Evolutionary conservation across 1,284 basidiomycete species (phyloP).

Genomic region (Rhodofomes roseus): DNA sequence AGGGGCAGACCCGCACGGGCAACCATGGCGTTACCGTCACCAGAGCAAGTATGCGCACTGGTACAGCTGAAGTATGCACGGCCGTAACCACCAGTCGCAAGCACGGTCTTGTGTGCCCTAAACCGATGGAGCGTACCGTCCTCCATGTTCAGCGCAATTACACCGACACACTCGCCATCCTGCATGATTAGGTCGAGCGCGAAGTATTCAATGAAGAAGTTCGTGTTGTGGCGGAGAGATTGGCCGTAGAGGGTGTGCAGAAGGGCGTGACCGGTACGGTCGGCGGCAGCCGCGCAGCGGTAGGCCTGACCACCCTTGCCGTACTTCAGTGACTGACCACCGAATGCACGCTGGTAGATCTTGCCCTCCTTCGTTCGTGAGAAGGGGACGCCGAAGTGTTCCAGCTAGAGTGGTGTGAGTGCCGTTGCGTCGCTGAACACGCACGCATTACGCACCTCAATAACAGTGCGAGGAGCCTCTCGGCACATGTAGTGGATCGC

Average conservation of each 20-base stretch:
- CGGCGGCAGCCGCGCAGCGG: slow-evolving; percentile 97
- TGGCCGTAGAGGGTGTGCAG: slow-evolving; percentile 99
- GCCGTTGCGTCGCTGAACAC: neutral
- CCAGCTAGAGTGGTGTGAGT: slow-evolving; percentile 60
- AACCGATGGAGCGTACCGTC: slow-evolving; percentile 99
- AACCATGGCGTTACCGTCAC: slow-evolving; percentile 99
- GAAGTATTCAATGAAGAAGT: slow-evolving; percentile 99
- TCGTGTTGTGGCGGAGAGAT: slow-evolving; percentile 98
- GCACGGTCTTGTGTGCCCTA: slow-evolving; percentile 96
- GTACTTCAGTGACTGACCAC: slow-evolving; percentile 95
- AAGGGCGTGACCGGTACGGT: slow-evolving; percentile 98
- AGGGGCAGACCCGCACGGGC: slow-evolving; percentile 94
- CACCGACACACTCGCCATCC: slow-evolving; percentile 98
- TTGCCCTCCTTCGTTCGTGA: slow-evolving; percentile 99
- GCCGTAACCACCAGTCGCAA: slow-evolving; percentile 98
- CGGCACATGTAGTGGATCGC: slow-evolving; percentile 99
- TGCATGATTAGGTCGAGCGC: slow-evolving; percentile 98
- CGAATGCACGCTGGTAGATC: slow-evolving; percentile 99
- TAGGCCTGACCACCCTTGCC: slow-evolving; percentile 99
- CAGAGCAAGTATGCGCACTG: slow-evolving; percentile 97
- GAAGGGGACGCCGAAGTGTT: slow-evolving; percentile 99
- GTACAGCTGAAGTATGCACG: slow-evolving; percentile 99
- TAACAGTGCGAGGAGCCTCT: slow-evolving; percentile 91
- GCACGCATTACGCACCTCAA: slow-evolving; percentile 61
- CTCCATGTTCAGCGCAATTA: slow-evolving; percentile 99